Conservation (phyloP, 495 filamentous ascomycete genomes). For the Umbilicaria muhlenbergii region DNA sequence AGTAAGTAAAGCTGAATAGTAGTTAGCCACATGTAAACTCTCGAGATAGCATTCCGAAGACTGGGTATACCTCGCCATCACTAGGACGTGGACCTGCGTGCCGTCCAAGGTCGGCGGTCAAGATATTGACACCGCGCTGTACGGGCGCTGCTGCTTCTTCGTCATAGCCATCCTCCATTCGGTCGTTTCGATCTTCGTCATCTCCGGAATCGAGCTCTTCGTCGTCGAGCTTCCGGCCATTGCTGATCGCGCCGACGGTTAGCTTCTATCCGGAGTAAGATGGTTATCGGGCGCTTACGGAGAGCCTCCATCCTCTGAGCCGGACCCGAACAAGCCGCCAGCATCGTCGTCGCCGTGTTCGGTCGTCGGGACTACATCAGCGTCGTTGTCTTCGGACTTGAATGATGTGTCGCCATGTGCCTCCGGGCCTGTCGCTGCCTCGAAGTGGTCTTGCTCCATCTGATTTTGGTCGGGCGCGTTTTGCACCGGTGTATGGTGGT, state of each 20-base stretch:
- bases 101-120: constrained; percentile 42
- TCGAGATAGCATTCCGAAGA: neutral
- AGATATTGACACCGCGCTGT: constrained; percentile 33
- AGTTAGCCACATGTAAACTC: constrained; percentile 9
- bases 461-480: too few species aligned
- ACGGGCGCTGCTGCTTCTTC: constrained; percentile 22
- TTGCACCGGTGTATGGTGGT: too few species aligned
- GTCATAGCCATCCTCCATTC: constrained; percentile 29
- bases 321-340: constrained; percentile 54
- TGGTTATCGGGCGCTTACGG: neutral
- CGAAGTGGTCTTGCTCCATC: neutral
- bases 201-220: constrained; percentile 70
- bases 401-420: constrained; percentile 8
- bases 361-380: constrained; percentile 14
- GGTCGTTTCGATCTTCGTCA: constrained; percentile 44
- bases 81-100: constrained; percentile 57
- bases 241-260: constrained; percentile 6
- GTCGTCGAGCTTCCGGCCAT: constrained; percentile 45
- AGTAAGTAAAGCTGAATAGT: constrained; percentile 53
- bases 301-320: constrained; percentile 15
- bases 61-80: constrained; percentile 38
- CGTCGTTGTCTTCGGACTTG: constrained; percentile 22
- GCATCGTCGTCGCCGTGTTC: constrained; percentile 35
- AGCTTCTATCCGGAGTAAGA: neutral
- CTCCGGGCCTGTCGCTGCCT: constrained; percentile 12